Percentiles rank a stretch among this genome's conserved stretches.
Conservation (phyloP, 352 stramenopile genomes). For the Pythium chondricola region DNA sequence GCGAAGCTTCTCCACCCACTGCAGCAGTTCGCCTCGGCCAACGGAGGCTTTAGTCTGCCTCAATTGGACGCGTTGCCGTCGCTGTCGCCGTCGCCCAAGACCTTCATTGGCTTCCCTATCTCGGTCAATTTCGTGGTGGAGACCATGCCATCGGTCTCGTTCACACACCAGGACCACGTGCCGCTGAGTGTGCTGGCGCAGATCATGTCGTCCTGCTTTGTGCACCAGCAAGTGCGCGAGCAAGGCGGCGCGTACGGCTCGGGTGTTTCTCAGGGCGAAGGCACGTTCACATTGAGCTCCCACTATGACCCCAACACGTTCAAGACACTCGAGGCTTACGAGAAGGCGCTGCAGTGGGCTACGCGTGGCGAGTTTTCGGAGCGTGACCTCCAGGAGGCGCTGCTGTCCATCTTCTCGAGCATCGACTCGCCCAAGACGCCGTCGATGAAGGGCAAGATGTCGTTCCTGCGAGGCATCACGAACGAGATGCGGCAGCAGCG, state of each 20-base stretch:
- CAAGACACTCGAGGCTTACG: slow-evolving; percentile 70
- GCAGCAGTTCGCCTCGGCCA: not conserved
- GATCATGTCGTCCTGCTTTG: slow-evolving; percentile 80
- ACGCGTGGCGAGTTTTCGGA: slow-evolving; percentile 49
- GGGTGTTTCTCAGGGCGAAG: slow-evolving; percentile 63
- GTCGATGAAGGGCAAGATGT: slow-evolving; percentile 67
- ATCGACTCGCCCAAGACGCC: slow-evolving; percentile 75
- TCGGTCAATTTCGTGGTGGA: slow-evolving; percentile 83
- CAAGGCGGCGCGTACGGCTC: slow-evolving; percentile 76
- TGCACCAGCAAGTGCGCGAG: slow-evolving; percentile 80
- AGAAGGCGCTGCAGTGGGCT: slow-evolving; percentile 45
- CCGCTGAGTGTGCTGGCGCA: slow-evolving; percentile 66
- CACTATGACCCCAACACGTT: slow-evolving; percentile 84
- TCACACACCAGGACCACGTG: slow-evolving; percentile 69
- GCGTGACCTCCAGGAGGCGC: slow-evolving; percentile 73
- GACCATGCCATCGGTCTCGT: slow-evolving; percentile 64
- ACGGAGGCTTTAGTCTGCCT: slow-evolving; percentile 1
- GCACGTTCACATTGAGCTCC: slow-evolving; percentile 74
- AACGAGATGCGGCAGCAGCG: slow-evolving; percentile 77
- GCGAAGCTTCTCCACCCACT: slow-evolving; percentile 43
- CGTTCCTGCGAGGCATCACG: slow-evolving; percentile 74
- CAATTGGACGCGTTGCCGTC: slow-evolving; percentile 15
- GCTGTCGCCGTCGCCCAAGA: slow-evolving; percentile 27
- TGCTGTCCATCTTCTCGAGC: slow-evolving; percentile 68
- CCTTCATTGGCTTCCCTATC: slow-evolving; percentile 71